Evolutionary conservation across 148 eudicot species (phyloP).

Genomic region (Vaccinium darrowii): DNA sequence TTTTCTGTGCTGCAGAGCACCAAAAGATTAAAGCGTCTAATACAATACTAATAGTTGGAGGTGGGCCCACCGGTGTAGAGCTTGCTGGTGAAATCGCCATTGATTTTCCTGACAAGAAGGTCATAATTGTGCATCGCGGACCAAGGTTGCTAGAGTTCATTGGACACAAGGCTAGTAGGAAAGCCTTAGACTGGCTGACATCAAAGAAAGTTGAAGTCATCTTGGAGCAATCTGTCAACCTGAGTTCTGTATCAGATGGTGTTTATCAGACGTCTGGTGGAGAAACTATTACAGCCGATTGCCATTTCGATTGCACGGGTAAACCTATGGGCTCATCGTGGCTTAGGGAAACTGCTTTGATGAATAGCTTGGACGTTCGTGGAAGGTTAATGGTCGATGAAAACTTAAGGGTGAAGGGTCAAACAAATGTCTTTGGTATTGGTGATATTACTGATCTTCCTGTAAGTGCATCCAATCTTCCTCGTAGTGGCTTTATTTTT

Average conservation of each 20-base stretch:
- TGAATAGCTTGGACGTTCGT: constrained; percentile 34
- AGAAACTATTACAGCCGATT: constrained; percentile 43
- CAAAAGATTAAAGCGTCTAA: constrained; percentile 36
- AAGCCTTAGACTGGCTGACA: constrained; percentile 44
- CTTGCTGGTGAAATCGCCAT: constrained; percentile 56
- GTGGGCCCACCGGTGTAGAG: constrained; percentile 66
- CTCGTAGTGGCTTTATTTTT: background rate
- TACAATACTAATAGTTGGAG: constrained; percentile 51
- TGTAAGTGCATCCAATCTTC: constrained; percentile 27
- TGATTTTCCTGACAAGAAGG: constrained; percentile 49
- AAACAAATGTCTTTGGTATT: constrained; percentile 47
- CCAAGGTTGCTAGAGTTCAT: constrained; percentile 51
- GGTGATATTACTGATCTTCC: constrained; percentile 54
- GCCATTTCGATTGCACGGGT: constrained; percentile 44
- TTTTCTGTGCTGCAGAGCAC: constrained; percentile 27
- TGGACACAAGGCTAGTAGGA: constrained; percentile 41
- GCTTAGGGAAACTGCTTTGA: constrained; percentile 45
- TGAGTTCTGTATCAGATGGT: constrained; percentile 35
- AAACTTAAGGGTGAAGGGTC: constrained; percentile 47
- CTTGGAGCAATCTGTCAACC: constrained; percentile 35
- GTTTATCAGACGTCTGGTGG: constrained; percentile 47
- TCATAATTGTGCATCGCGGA: constrained; percentile 51
- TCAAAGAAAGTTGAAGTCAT: constrained; percentile 52
- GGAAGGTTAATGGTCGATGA: constrained; percentile 46
- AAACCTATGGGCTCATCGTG: constrained; percentile 46